Conservation (phyloP, 2,329 filamentous ascomycete genomes). For the Aureobasidium sp. region DNA sequence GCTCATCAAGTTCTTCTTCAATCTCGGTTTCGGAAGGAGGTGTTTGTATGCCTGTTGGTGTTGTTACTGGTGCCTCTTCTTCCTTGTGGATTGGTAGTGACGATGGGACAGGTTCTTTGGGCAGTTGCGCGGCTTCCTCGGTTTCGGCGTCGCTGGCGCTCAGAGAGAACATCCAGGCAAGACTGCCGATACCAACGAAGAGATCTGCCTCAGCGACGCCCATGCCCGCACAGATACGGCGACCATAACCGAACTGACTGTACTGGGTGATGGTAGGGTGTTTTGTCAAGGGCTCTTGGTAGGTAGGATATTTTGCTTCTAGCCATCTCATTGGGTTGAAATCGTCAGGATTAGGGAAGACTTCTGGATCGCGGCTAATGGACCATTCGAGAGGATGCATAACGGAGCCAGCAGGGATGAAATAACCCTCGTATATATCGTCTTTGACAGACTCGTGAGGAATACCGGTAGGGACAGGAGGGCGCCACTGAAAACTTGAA, state of each 20-base stretch:
- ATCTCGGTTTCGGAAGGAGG: constrained; percentile 10
- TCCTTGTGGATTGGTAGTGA: neutral
- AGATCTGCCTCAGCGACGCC: constrained; percentile 26
- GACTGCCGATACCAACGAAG: constrained; percentile 34
- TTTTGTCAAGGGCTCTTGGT: constrained; percentile 20
- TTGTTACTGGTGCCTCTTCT: neutral
- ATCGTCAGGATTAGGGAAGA: constrained; percentile 20
- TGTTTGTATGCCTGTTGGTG: constrained; percentile 1
- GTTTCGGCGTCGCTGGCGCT: constrained; percentile 18
- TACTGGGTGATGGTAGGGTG: constrained; percentile 22
- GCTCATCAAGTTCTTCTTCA: neutral
- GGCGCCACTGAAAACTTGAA: constrained; percentile 46
- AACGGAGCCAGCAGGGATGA: constrained; percentile 22
- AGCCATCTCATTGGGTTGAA: constrained; percentile 24
- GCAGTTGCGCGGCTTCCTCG: neutral
- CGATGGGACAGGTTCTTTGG: neutral
- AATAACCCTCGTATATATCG: constrained; percentile 24
- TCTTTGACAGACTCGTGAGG: constrained; percentile 22
- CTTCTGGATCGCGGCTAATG: constrained; percentile 20
- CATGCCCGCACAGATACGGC: constrained; percentile 27
- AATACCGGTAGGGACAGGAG: constrained; percentile 41
- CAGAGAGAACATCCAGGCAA: constrained; percentile 42
- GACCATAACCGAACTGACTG: constrained; percentile 25
- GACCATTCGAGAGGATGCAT: constrained; percentile 25
- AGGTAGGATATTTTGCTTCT: constrained; percentile 20